These are phyloP conservation scores for Daedaleopsis nitida DNA, from an alignment of 768 basidiomycete species.

Conservation along the genomic window DNA sequence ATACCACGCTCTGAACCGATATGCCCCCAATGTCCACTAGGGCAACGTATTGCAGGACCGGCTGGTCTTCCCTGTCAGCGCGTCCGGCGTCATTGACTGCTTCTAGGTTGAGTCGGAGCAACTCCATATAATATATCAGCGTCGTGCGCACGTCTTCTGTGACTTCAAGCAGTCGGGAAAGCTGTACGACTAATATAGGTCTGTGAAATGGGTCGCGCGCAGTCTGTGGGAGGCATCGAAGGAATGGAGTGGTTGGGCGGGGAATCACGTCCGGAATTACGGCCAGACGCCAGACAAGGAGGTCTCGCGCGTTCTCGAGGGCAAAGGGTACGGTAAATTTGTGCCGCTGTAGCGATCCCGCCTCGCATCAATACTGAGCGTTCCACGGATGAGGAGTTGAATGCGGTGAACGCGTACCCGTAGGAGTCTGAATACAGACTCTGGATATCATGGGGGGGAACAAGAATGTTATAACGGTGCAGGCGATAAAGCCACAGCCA, in stretches of 20 bases:
- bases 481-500: background rate
- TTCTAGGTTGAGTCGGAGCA: constrained; percentile 57
- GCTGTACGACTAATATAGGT: constrained; percentile 61
- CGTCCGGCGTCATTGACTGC: constrained; percentile 42
- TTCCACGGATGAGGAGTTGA: background rate
- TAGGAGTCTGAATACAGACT: constrained; percentile 43
- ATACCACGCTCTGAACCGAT: constrained; percentile 59
- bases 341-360: constrained; percentile 50
- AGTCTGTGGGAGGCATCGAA: constrained; percentile 57
- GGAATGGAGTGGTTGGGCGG: constrained; percentile 38
- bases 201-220: constrained; percentile 63
- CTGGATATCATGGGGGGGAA: constrained; percentile 13
- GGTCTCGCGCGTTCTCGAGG: constrained; percentile 57
- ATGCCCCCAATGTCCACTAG: constrained; percentile 64
- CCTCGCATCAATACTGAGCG: background rate
- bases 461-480: background rate
- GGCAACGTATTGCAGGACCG: constrained; percentile 66
- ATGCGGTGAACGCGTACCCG: constrained; percentile 44
- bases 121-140: constrained; percentile 53
- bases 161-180: constrained; percentile 42
- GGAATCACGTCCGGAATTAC: constrained; percentile 33
- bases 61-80: constrained; percentile 26
- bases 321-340: constrained; percentile 65
- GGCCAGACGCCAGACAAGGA: constrained; percentile 64
- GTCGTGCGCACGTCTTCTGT: constrained; percentile 42